A percentile compares a stretch with the other conserved stretches of the same genome.
phyloP scores from a whole-genome alignment of 169 alveolate species.

The Eimeria sp. region DNA sequence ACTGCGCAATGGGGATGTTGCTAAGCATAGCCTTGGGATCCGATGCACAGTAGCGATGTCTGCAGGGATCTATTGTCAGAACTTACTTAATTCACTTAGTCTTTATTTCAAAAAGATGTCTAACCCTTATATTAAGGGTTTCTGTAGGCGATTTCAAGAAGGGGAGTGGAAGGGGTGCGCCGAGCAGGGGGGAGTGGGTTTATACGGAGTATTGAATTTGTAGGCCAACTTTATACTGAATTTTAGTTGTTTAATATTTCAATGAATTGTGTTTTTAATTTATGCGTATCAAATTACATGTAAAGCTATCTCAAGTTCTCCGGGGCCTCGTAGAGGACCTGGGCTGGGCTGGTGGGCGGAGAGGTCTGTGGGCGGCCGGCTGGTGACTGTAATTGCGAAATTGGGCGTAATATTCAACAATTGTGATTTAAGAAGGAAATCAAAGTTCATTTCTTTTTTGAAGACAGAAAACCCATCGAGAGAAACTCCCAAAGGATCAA shows the following conservation, averaged over 20 bases:
- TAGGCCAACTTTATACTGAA: not conserved
- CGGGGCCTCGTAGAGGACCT: not conserved
- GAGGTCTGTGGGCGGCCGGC: slow-evolving; percentile 11
- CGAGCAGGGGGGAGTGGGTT: not conserved
- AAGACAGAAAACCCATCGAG: not conserved
- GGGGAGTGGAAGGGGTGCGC: slow-evolving; percentile 2
- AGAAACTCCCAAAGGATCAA: not conserved
- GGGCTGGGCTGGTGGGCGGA: slow-evolving; percentile 55
- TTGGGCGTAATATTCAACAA: not conserved
- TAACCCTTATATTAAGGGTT: not conserved
- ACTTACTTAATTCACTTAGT: not conserved
- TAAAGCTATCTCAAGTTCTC: not conserved
- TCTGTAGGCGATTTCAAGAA: not conserved
- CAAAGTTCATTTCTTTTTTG: not conserved
- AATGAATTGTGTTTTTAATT: not conserved
- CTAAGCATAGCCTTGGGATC: too few relatives aligned
- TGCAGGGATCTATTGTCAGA: not conserved
- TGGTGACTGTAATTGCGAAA: not conserved
- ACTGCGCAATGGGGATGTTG: not conserved
- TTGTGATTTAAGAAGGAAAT: not conserved
- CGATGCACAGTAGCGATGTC: not conserved
- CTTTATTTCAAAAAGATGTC: too few relatives aligned
- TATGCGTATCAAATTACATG: not conserved
- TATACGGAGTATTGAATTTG: not conserved
- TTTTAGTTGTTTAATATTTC: not conserved